phyloP scores from a whole-genome alignment of 495 filamentous ascomycete species.

The Pyrenopolyporus hunteri region DNA sequence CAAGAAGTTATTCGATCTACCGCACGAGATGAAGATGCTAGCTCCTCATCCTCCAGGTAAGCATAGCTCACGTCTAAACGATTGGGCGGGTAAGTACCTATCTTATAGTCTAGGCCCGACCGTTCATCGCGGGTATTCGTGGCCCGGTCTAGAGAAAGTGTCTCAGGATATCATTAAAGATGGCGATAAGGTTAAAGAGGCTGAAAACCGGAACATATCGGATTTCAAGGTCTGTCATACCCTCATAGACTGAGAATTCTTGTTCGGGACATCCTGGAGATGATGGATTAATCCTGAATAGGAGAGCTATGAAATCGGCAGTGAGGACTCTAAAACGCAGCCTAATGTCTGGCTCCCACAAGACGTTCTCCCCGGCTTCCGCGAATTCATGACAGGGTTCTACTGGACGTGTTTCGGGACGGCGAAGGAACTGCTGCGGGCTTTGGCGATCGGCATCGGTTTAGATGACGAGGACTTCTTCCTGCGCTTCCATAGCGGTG shows the following conservation, averaged over 20 bases:
- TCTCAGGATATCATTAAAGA: conserved; percentile 63
- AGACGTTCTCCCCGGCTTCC: conserved; percentile 63
- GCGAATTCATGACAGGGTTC: conserved; percentile 62
- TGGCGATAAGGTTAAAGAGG: conserved; percentile 42
- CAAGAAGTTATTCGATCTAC: conserved; percentile 46
- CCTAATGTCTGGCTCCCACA: conserved; percentile 72
- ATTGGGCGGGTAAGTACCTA: neutral
- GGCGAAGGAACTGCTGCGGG: conserved; percentile 55
- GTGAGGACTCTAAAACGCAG: conserved; percentile 58
- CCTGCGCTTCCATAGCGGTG: conserved; percentile 58
- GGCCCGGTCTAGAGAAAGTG: conserved; percentile 69
- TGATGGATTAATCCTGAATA: conserved; percentile 29
- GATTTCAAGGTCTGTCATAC: conserved; percentile 49
- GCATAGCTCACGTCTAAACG: conserved; percentile 23
- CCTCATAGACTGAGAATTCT: neutral
- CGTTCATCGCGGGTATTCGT: conserved; percentile 69
- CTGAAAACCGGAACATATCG: conserved; percentile 44
- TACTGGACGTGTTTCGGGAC: conserved; percentile 60
- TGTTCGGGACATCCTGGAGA: neutral
- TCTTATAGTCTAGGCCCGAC: conserved; percentile 23
- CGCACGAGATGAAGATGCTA: conserved; percentile 49
- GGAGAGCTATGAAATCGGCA: conserved; percentile 74
- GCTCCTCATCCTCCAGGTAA: conserved; percentile 67
- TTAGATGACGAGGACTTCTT: conserved; percentile 60
- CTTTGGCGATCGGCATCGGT: conserved; percentile 60